Percentiles rank a stretch among this genome's conserved stretches.
phyloP scores from a whole-genome alignment of 345 rosid species.

The Psidium friedrichsthalianum region DNA sequence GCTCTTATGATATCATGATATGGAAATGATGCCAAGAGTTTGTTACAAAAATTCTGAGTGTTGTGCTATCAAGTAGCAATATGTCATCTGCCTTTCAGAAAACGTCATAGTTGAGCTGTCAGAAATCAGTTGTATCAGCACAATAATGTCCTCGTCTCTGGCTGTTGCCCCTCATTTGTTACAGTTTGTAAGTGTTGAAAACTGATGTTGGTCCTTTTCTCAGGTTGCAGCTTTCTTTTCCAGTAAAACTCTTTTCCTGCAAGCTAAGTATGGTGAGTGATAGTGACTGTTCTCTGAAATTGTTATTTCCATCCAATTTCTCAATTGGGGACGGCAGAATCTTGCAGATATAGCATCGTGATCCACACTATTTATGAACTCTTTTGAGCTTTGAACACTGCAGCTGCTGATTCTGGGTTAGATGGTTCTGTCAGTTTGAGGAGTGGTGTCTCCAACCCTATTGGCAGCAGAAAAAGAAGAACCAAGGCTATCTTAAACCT shows the following conservation, averaged over 20 bases:
- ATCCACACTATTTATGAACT: neutral
- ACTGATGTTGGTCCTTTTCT: neutral
- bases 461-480: constrained; percentile 83
- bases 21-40: neutral
- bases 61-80: neutral
- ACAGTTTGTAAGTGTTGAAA: neutral
- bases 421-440: constrained; percentile 43
- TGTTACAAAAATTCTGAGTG: neutral
- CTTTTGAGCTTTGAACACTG: neutral
- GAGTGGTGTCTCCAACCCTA: constrained; percentile 46
- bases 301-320: neutral
- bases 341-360: neutral
- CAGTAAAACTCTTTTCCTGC: constrained; percentile 19
- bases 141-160: neutral
- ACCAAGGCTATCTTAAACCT: constrained; percentile 70
- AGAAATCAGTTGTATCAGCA: neutral
- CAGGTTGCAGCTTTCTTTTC: constrained; percentile 10
- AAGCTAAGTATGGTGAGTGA: constrained; percentile 20
- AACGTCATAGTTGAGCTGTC: neutral
- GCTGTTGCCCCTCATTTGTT: neutral
- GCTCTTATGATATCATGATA: neutral
- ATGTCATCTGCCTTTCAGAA: neutral
- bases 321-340: neutral
- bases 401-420: constrained; percentile 36
- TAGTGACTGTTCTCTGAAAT: neutral